Evolutionary conservation across 495 filamentous ascomycete genomes (phyloP), one percentile per base, ranked within the genome.

Genomic region (Penicillium alfredii): DNA sequence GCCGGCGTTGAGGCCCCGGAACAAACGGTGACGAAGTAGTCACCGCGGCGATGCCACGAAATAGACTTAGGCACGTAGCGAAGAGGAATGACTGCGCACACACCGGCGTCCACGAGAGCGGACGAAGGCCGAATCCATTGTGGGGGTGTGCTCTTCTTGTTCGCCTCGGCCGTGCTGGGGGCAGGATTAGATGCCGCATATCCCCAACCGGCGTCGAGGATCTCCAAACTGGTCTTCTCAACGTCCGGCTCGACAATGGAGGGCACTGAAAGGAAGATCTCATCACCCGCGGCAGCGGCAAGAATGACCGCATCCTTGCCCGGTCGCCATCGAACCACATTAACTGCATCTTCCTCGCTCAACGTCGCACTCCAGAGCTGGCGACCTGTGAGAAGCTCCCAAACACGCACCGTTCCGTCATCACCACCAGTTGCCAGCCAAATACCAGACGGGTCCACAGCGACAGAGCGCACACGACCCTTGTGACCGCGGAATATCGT

Each of bases 21-120:
- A 31, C 87, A 93, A 27, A 95, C 86, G 5, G 88, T 96, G 43
- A 87, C 76, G 57, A 98, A 83, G 69, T 95, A 94, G 58, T 96
- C 88, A 47, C 92, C 92, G 44, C 84, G 78, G 40, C 92, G 80
- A 65, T 98, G 92, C 88, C 88, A 97, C 49, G 78, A 79, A 49
- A 98, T 81, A n/a, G 85, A 81, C 66, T 94, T 97, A 47, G 92
- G 72, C 4, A 82, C 74, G 29, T 84, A 81, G 34, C 83, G 76
- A n/a, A 95, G 79, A 18, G 84, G 85, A 38, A 82, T 76, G 40
- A 82, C 80, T 30, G 84, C 76, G 41, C 84, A 71, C 7, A 94
- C 80, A 30, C 88, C 87, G 25, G 79, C 72, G 13, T 85, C 82
- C 52, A 84, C 75, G 6, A 94, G 77, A 10, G 70, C 66, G n/a